Evolutionary conservation across 345 rosid genomes (phyloP).

Genomic region (Barbarea vulgaris): DNA sequence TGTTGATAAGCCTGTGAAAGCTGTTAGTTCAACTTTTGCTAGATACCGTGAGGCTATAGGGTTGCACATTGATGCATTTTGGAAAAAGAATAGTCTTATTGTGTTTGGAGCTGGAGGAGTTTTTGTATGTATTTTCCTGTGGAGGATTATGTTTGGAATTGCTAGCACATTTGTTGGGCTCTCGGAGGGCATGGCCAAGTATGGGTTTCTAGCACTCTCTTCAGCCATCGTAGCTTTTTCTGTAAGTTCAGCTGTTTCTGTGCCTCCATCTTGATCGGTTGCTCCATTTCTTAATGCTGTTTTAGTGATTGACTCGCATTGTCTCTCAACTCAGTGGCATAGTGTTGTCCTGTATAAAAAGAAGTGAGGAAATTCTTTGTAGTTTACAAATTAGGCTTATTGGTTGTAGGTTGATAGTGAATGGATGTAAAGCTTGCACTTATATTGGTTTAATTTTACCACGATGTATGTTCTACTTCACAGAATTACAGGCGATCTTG

Average conservation of each 20-base stretch:
- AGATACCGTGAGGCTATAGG: slow-evolving; percentile 78
- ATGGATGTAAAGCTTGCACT: slow-evolving; percentile 7
- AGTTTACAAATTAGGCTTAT: not conserved
- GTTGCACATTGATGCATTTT: slow-evolving; percentile 77
- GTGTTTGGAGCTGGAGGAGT: slow-evolving; percentile 77
- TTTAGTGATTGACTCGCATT: not conserved
- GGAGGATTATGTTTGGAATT: slow-evolving; percentile 94
- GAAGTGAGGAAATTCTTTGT: not conserved
- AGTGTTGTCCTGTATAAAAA: not conserved
- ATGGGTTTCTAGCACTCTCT: slow-evolving; percentile 90
- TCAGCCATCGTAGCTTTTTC: slow-evolving; percentile 81
- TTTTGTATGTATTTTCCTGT: slow-evolving; percentile 63
- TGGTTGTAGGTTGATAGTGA: slow-evolving; percentile 16
- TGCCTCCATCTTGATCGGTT: not conserved
- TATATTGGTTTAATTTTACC: slow-evolving; percentile 4
- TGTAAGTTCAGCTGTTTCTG: slow-evolving; percentile 49
- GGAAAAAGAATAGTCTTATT: slow-evolving; percentile 67
- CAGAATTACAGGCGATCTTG: not conserved
- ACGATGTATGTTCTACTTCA: not conserved
- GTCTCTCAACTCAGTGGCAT: not conserved
- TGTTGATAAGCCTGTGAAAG: slow-evolving; percentile 62
- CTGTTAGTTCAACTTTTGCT: slow-evolving; percentile 54
- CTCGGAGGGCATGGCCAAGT: slow-evolving; percentile 95
- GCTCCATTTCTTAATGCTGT: not conserved
- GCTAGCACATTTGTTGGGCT: slow-evolving; percentile 81